phyloP scores from a whole-genome alignment of 352 stramenopile species.

The Pythium coloratum region DNA sequence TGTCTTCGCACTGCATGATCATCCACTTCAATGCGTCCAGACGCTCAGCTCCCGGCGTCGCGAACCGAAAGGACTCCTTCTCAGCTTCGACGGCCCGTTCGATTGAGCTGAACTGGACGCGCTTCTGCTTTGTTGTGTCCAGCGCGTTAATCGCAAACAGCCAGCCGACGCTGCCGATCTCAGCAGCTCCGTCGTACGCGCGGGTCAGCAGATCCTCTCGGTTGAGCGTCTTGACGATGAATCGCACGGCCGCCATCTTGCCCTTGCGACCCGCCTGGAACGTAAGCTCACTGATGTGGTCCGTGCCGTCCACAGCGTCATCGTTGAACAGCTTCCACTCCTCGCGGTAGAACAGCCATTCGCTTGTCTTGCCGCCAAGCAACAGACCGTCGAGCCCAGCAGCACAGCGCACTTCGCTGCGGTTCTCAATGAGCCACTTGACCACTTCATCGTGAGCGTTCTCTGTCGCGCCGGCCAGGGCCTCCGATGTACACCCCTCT shows the following conservation, averaged over 20 bases:
- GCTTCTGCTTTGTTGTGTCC: background rate
- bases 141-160: background rate
- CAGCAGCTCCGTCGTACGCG: background rate
- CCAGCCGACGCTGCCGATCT: background rate
- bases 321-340: constrained; percentile 4
- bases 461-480: background rate
- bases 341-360: constrained; percentile 2
- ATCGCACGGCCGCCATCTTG: background rate
- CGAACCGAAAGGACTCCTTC: background rate
- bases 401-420: constrained; percentile 2
- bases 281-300: constrained; percentile 2
- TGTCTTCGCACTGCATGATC: constrained; percentile 1
- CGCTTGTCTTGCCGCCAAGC: background rate
- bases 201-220: background rate
- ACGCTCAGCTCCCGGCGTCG: background rate
- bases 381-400: background rate
- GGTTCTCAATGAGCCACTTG: constrained; percentile 1
- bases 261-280: background rate
- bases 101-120: constrained; percentile 1
- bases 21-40: background rate
- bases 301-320: background rate
- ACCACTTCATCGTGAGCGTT: background rate
- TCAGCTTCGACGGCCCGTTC: background rate
- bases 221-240: background rate
- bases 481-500: background rate